Percentiles rank a stretch among this genome's conserved stretches.
Evolutionary conservation across 176 grass and related monocot genomes (phyloP).

Genomic region (Raddia guianensis): DNA sequence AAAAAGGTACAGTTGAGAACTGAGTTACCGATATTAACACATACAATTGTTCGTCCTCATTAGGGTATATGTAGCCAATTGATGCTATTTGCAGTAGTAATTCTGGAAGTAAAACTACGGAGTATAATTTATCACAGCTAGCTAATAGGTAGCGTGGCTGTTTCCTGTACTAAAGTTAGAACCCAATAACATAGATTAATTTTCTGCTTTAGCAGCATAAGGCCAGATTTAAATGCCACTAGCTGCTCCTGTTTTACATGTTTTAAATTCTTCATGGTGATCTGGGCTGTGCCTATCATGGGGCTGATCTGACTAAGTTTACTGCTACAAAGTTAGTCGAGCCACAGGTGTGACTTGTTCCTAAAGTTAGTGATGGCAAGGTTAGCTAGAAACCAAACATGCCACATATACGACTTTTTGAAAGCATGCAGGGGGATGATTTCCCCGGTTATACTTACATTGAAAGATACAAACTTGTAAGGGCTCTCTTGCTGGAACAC

Average conservation of each 20-base stretch:
- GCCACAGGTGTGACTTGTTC: no score
- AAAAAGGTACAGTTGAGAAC: not conserved
- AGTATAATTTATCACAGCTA: not conserved
- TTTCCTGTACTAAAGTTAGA: not conserved
- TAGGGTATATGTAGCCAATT: not conserved
- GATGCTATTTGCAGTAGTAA: not conserved
- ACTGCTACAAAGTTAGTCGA: no score
- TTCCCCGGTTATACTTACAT: constrained; percentile 40
- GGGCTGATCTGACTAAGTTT: not conserved
- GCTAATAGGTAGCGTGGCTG: not conserved
- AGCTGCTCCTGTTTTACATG: not conserved
- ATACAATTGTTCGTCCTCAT: not conserved
- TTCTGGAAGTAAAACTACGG: not conserved
- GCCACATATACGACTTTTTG: not conserved
- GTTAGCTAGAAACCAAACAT: no score
- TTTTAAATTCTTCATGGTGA: not conserved
- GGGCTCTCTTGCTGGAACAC: constrained; percentile 57
- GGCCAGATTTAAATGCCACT: constrained; percentile 11
- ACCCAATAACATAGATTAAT: not conserved
- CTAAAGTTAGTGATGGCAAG: no score
- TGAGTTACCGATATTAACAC: not conserved
- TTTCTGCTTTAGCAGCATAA: constrained; percentile 17
- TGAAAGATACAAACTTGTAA: constrained; percentile 67
- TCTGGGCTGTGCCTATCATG: not conserved
- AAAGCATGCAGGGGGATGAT: constrained; percentile 13